Evolutionary conservation across 305 asterid genomes (phyloP), one percentile per base, ranked within the genome.

Genomic region (Striga hermonthica): DNA sequence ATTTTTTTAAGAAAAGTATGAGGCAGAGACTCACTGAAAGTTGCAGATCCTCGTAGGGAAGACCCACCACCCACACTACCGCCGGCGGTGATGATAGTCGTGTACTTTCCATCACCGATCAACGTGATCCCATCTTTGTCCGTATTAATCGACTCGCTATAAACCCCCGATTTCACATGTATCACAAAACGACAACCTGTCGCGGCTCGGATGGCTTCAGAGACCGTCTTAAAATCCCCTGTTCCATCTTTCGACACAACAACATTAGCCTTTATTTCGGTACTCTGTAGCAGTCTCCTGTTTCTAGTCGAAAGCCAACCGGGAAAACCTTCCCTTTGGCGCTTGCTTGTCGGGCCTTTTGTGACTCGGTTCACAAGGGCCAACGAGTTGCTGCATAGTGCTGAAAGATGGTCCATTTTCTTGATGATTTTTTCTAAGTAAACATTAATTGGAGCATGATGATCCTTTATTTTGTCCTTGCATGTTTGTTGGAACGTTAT

Each of bases 61-160:
- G 82, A 70, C 49, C 93, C 87, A 14, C 75, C 72, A 9, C 60
- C 81, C 0, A 76, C 86, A 49, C 83, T 81, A 39, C 75, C 45
- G 16, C 78, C 60, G 0, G 82, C 81, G 14, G 72, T 58, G 34
- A 86, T 81, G 43, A 86, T 5, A 4, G 87, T 81, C 6, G 83
- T 68, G 59, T 76, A 81, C 65, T 86, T 86, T 3, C 93, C 93
- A 45, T 79, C 93, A 5, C 93, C 93, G 4, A 86, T 76, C 62
- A 86, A 76, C 7, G 89, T 81, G 34, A 86, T 80, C 6, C 89
- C 89, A 44, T 83, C 84, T 64, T 81, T 86, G 4, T 75, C 67
- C 0, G 74, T 57, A 13, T 49, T 69, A n/a, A 84, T 83, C 1
- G 74, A 70, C 68, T 84, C 86, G 12, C 60, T 64, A 44, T 81